Percentiles rank a stretch among this genome's conserved stretches.
Conservation (phyloP, 441 rosid genomes). For the Flueggea neowawraea region DNA sequence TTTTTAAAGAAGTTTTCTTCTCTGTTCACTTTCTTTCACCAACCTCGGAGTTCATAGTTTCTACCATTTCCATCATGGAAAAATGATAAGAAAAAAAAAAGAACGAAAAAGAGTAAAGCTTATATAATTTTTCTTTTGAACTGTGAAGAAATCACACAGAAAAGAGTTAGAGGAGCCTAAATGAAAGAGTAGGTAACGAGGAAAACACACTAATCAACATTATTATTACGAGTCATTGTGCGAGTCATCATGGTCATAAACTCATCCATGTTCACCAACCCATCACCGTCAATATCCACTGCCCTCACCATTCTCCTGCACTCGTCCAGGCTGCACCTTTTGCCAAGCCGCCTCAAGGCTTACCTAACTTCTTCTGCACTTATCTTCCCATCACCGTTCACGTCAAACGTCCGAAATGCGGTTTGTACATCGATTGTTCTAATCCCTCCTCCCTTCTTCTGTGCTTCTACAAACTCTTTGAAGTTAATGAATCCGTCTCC, state of each 20-base stretch:
- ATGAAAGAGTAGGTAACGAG: too few species aligned
- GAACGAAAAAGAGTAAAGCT: too few species aligned
- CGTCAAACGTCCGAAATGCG: slow-evolving; percentile 64
- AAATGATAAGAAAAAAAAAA: too few species aligned
- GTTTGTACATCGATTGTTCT: slow-evolving; percentile 49
- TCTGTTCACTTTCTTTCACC: too few species aligned
- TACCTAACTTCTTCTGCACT: slow-evolving; percentile 72
- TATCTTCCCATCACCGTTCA: slow-evolving; percentile 74
- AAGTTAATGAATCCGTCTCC: slow-evolving; percentile 90
- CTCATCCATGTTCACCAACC: slow-evolving; percentile 73
- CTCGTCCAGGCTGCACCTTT: slow-evolving; percentile 64
- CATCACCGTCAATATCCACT: slow-evolving; percentile 72
- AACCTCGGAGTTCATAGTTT: too few species aligned
- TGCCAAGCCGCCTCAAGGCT: slow-evolving; percentile 72
- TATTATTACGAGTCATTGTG: slow-evolving; percentile 2
- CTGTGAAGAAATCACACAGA: too few species aligned
- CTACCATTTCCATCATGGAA: too few species aligned
- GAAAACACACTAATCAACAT: not conserved
- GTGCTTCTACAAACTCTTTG: slow-evolving; percentile 67
- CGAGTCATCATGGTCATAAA: slow-evolving; percentile 78
- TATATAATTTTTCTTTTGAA: too few species aligned
- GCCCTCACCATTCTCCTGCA: slow-evolving; percentile 79
- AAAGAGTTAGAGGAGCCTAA: too few species aligned
- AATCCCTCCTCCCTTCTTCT: slow-evolving; percentile 60
- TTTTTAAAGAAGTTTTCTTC: too few species aligned